Evolutionary conservation across 345 rosid species (phyloP).

Genomic region (Hibiscus syriacus): DNA sequence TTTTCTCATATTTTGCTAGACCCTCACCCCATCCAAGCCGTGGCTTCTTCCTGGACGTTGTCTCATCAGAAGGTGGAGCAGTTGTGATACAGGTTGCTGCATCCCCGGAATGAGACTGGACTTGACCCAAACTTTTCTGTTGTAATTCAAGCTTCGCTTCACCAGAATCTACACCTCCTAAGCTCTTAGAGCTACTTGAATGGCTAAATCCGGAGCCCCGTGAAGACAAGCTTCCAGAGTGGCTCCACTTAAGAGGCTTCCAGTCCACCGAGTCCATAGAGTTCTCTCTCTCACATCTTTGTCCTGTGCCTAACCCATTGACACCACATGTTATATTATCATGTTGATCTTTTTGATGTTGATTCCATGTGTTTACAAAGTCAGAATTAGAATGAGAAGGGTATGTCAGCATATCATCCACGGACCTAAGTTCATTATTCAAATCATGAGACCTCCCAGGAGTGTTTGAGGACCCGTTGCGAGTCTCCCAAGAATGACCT

Average conservation of each 20-base stretch:
- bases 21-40: too few relatives aligned
- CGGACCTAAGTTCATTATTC: conserved; percentile 48
- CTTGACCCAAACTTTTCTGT: conserved; percentile 33
- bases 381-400: conserved; percentile 43
- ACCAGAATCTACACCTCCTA: too few relatives aligned
- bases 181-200: too few relatives aligned
- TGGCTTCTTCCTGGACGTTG: conserved; percentile 66
- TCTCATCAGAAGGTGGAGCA: conserved; percentile 46
- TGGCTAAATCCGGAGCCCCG: too few relatives aligned
- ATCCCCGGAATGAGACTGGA: conserved; percentile 59
- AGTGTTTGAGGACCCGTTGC: conserved; percentile 47
- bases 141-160: conserved; percentile 51
- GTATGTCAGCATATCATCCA: conserved; percentile 39
- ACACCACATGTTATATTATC: conserved; percentile 34
- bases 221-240: too few relatives aligned
- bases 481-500: conserved; percentile 54
- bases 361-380: conserved; percentile 41
- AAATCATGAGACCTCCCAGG: too few relatives aligned
- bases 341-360: conserved; percentile 47
- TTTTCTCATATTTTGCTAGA: too few relatives aligned
- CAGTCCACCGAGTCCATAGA: conserved; percentile 42
- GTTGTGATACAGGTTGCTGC: too few relatives aligned
- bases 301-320: conserved; percentile 39
- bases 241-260: conserved; percentile 68
- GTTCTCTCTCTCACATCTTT: conserved; percentile 8